Conservation (phyloP, 2,329 filamentous ascomycete species). For the Mycosphaerella sp. region DNA sequence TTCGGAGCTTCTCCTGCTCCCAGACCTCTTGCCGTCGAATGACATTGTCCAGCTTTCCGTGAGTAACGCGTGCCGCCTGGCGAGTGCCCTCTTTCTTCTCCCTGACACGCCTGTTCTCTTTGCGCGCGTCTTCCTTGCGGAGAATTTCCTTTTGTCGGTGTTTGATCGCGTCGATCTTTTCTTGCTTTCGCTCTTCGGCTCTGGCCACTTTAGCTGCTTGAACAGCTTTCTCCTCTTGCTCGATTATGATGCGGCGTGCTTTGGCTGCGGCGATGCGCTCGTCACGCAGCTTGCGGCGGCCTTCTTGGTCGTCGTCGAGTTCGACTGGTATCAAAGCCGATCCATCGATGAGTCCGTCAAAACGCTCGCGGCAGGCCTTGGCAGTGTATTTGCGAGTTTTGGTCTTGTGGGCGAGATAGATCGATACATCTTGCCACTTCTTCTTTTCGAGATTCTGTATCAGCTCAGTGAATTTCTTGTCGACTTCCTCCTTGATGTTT, state of each 20-base stretch:
- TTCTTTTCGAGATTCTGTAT: slow-evolving; percentile 37
- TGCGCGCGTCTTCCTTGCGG: slow-evolving; percentile 13
- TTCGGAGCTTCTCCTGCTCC: slow-evolving; percentile 15
- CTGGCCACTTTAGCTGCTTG: slow-evolving; percentile 20
- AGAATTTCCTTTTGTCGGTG: slow-evolving; percentile 7
- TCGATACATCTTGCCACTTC: slow-evolving; percentile 37
- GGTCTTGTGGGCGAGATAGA: slow-evolving; percentile 37
- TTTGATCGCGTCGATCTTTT: slow-evolving; percentile 10
- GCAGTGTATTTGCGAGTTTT: slow-evolving; percentile 38
- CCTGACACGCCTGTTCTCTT: slow-evolving; percentile 15
- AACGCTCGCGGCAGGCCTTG: slow-evolving; percentile 43
- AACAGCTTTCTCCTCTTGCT: slow-evolving; percentile 10
- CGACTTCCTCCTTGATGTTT: slow-evolving; percentile 37
- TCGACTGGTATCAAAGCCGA: slow-evolving; percentile 43
- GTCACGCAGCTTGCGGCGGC: slow-evolving; percentile 33
- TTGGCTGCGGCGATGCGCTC: slow-evolving; percentile 27
- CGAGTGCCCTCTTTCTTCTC: slow-evolving; percentile 15
- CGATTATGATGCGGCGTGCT: slow-evolving; percentile 21
- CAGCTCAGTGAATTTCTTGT: slow-evolving; percentile 39
- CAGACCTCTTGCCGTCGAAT: slow-evolving; percentile 20
- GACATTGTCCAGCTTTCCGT: slow-evolving; percentile 1
- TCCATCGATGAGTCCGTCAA: slow-evolving; percentile 37
- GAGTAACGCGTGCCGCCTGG: slow-evolving; percentile 6
- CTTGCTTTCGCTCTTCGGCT: slow-evolving; percentile 16
- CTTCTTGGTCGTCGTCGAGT: slow-evolving; percentile 36